phyloP scores from a whole-genome alignment of 768 basidiomycete species.

The Nevesoporus exiguus region DNA sequence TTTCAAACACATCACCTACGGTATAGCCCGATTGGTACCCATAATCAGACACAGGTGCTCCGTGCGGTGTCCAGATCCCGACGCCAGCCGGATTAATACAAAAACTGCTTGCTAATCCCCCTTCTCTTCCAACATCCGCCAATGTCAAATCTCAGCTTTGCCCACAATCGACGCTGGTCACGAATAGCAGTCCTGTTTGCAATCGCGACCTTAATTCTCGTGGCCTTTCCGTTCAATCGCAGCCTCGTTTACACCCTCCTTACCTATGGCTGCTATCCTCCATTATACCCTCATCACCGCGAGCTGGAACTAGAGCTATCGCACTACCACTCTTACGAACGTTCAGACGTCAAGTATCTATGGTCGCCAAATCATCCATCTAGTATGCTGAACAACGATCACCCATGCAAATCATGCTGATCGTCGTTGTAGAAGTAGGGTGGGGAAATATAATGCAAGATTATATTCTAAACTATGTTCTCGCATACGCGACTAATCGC shows the following conservation, averaged over 20 bases:
- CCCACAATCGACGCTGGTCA: constrained; percentile 1
- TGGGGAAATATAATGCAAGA: constrained; percentile 42
- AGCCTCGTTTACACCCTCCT: constrained; percentile 16
- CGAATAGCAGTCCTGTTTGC: constrained; percentile 6
- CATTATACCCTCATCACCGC: constrained; percentile 38
- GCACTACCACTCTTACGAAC: constrained; percentile 38
- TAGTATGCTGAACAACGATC: background rate
- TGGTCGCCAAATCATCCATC: constrained; percentile 45
- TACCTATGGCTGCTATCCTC: constrained; percentile 31
- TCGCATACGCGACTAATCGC: constrained; percentile 33
- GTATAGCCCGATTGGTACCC: background rate
- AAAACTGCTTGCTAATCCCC: background rate
- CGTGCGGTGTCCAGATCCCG: background rate
- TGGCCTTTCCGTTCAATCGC: constrained; percentile 22
- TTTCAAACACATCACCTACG: background rate
- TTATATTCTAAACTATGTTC: constrained; percentile 31
- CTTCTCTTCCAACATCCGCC: background rate
- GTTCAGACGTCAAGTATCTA: constrained; percentile 36
- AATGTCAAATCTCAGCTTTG: constrained; percentile 3
- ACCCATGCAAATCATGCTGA: background rate
- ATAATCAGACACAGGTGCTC: background rate
- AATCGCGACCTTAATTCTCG: constrained; percentile 8
- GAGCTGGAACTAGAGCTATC: constrained; percentile 37
- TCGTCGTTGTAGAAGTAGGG: constrained; percentile 26
- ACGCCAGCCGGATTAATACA: background rate